Evolutionary conservation across 805 yeast species (phyloP).

Genomic region (Myxozyma sirexii): DNA sequence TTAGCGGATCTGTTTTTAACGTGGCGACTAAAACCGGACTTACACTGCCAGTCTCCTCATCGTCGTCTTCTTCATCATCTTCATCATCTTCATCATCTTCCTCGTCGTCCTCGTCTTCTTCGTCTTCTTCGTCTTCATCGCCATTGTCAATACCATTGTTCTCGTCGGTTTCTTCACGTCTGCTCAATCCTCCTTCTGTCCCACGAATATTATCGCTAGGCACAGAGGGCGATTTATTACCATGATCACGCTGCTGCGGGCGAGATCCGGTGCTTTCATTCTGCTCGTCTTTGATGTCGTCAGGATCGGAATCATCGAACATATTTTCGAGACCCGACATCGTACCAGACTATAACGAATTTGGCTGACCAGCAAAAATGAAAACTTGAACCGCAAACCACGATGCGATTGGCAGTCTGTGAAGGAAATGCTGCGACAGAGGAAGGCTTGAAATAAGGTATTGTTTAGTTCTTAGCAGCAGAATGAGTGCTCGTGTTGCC

Average conservation of each 20-base stretch:
- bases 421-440: too few species aligned
- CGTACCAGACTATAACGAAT: neutral
- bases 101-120: constrained; percentile 62
- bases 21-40: neutral
- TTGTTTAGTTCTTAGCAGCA: too few species aligned
- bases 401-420: too few species aligned
- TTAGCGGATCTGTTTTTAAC: neutral
- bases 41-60: constrained; percentile 89
- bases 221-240: constrained; percentile 4
- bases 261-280: neutral
- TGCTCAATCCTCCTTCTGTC: neutral
- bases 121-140: constrained; percentile 21
- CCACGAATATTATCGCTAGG: constrained; percentile 10
- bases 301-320: constrained; percentile 34
- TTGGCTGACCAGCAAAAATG: too few species aligned
- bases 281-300: constrained; percentile 21
- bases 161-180: constrained; percentile 7
- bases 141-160: constrained; percentile 25
- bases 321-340: constrained; percentile 33
- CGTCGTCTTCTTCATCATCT: constrained; percentile 93
- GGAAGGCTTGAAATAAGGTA: too few species aligned
- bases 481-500: too few species aligned
- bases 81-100: constrained; percentile 99
- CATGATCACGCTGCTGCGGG: constrained; percentile 6
- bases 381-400: too few species aligned